Conservation (phyloP, 2,329 filamentous ascomycete genomes). For the Nectriaceae sp. region DNA sequence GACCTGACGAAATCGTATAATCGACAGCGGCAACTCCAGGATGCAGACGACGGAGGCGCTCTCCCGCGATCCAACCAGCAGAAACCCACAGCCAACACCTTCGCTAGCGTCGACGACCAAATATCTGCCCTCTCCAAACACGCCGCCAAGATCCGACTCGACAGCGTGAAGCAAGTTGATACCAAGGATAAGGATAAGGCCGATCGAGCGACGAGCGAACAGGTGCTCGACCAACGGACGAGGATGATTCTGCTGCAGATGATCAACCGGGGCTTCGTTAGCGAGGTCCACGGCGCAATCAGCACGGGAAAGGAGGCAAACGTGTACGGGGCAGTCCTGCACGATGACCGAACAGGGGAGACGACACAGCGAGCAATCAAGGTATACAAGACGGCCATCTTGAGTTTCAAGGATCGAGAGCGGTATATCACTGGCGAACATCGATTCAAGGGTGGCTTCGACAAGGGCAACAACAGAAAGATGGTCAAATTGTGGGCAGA, state of each 20-base stretch:
- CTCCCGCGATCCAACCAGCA: slow-evolving; percentile 76
- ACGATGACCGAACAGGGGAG: slow-evolving; percentile 54
- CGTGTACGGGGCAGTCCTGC: slow-evolving; percentile 85
- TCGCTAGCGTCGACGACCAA: slow-evolving; percentile 81
- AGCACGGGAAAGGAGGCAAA: slow-evolving; percentile 98
- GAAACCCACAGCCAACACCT: slow-evolving; percentile 77
- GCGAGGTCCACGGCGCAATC: slow-evolving; percentile 91
- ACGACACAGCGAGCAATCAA: slow-evolving; percentile 85
- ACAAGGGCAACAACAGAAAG: slow-evolving; percentile 90
- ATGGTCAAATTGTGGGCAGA: slow-evolving; percentile 99
- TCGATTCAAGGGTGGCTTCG: slow-evolving; percentile 86
- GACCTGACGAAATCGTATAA: slow-evolving; percentile 90
- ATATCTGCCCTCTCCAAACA: slow-evolving; percentile 82
- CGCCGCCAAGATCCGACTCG: slow-evolving; percentile 81
- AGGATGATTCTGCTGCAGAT: slow-evolving; percentile 95
- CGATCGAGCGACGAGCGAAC: slow-evolving; percentile 90
- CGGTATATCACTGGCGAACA: slow-evolving; percentile 95
- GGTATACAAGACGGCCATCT: slow-evolving; percentile 97
- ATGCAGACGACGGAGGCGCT: slow-evolving; percentile 42
- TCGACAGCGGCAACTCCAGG: slow-evolving; percentile 71
- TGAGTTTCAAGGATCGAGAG: slow-evolving; percentile 97
- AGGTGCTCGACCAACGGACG: slow-evolving; percentile 90
- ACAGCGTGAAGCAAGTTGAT: slow-evolving; percentile 56
- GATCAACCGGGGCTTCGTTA: slow-evolving; percentile 88
- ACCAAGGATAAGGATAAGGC: slow-evolving; percentile 79